Base-by-base conservation (phyloP, 352 stramenopile genomes). In the Pythium myriotylum region DNA sequence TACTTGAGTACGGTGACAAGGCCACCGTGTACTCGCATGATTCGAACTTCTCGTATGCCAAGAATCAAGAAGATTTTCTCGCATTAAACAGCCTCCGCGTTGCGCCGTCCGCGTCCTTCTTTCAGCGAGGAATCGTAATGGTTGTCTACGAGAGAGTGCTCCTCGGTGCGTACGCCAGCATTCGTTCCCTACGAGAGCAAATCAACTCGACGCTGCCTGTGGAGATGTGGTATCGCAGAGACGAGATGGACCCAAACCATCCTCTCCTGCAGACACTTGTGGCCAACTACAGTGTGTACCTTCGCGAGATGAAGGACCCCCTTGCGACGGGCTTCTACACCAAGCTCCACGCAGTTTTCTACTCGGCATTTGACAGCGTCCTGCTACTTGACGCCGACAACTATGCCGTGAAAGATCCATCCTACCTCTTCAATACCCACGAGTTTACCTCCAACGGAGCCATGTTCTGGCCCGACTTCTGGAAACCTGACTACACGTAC, bases 391-490 rank as follows among this genome's bases (percentile, higher is more conserved):
- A 94, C 53, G 72, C 81, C 17, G 85, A 94, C 66, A 92, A 90
- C 56, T 90, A 91, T 32, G 71, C 81, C 2, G 76, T 84, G 9
- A 56, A 61, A 3, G 81, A 94, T 40, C 85, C 85, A 22, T 84
- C 72, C 19, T 87, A 80, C 37, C 62, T 92, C 2, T 92, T 94
- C 55, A 68, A 77, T 2, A 74, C 70, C 7, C 23, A 41, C 10
- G n/a, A n/a, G n/a, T 93, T 89, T 54, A 37, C 48, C 17, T 42
- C 42, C 17, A 74, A 56, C 0, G 84, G 84, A 0, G 82, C 84
- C 9, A 72, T 93, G 16, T 93, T 93, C 64, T 93, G 84, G 84
- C 84, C 84, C 10, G 84, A 93, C 40, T 93, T 89, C 62, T 93
- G 84, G 84, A 69, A n/a, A n/a, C n/a, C n/a, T n/a, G n/a, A n/a